Evolutionary conservation across 306 rosid genomes (phyloP).

Genomic region (Quercus bicolor): DNA sequence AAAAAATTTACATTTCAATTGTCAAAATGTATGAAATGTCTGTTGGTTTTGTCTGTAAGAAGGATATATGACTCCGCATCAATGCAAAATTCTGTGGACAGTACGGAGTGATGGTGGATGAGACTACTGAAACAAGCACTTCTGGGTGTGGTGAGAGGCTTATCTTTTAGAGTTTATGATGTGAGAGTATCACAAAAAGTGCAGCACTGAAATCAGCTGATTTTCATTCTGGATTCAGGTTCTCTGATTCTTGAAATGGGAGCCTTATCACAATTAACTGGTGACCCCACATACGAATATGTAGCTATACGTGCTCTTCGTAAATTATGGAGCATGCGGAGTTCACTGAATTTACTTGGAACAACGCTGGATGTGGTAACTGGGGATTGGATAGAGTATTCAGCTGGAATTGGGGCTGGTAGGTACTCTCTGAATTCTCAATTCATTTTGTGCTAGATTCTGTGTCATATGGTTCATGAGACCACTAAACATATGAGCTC

Average conservation of each 20-base stretch:
- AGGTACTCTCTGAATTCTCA: slow-evolving; percentile 21
- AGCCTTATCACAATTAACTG: slow-evolving; percentile 85
- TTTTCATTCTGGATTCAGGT: slow-evolving; percentile 49
- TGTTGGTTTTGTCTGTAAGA: slow-evolving; percentile 59
- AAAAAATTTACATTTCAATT: slow-evolving; percentile 19
- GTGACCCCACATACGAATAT: slow-evolving; percentile 75
- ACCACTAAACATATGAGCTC: slow-evolving; percentile 9
- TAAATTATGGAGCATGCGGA: slow-evolving; percentile 88
- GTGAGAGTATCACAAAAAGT: slow-evolving; percentile 22
- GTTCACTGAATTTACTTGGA: slow-evolving; percentile 87
- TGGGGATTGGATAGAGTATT: slow-evolving; percentile 88
- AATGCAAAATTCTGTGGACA: slow-evolving; percentile 88
- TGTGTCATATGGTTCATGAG: neutral
- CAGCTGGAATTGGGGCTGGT: slow-evolving; percentile 99
- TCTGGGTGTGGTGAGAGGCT: slow-evolving; percentile 97
- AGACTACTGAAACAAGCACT: slow-evolving; percentile 98
- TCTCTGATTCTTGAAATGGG: slow-evolving; percentile 99
- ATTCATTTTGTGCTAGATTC: slow-evolving; percentile 1
- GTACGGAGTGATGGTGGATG: slow-evolving; percentile 96
- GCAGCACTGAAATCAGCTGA: slow-evolving; percentile 27
- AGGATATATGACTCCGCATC: slow-evolving; percentile 72
- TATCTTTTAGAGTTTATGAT: slow-evolving; percentile 44
- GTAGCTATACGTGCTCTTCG: slow-evolving; percentile 89
- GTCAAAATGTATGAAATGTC: slow-evolving; percentile 32
- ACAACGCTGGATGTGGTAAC: slow-evolving; percentile 81